A percentile compares a stretch with the other conserved stretches of the same genome.
phyloP scores from a whole-genome alignment of 2,329 filamentous ascomycete species.

The Venturia pyrina region DNA sequence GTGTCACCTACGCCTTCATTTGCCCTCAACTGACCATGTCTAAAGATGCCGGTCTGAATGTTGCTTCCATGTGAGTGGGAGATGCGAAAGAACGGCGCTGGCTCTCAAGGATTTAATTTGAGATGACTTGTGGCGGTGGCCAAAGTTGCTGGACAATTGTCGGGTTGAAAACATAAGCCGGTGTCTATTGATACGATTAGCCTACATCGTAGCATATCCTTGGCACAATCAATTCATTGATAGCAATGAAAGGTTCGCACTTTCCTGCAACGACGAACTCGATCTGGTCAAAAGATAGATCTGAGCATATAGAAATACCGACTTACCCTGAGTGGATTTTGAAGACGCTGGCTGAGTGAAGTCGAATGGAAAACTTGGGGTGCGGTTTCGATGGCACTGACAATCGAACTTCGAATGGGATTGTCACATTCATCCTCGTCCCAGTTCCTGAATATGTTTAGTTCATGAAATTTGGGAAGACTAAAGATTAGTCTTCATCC shows the following conservation, averaged over 20 bases:
- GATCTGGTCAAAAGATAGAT: not conserved
- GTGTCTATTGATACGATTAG: not conserved
- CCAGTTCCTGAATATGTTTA: slow-evolving; percentile 9
- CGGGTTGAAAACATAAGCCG: slow-evolving; percentile 11
- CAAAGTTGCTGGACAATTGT: slow-evolving; percentile 13
- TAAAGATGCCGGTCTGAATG: slow-evolving; percentile 11
- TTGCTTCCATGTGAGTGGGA: slow-evolving; percentile 8
- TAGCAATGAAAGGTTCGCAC: not conserved
- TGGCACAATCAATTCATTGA: not conserved
- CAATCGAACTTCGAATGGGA: not conserved
- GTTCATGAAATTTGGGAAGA: not conserved
- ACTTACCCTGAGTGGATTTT: not conserved
- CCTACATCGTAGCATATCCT: not conserved
- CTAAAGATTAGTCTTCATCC: slow-evolving; percentile 23
- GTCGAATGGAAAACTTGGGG: not conserved
- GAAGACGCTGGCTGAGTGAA: not conserved
- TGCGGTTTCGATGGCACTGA: not conserved
- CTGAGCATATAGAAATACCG: not conserved
- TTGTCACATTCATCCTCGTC: not conserved
- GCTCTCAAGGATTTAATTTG: not conserved
- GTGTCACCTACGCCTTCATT: not conserved
- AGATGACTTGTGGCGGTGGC: slow-evolving; percentile 9
- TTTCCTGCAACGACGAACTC: not conserved
- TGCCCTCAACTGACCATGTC: not conserved
- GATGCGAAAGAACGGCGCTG: not conserved